Conservation (phyloP, 768 basidiomycete genomes). For the Lentinula sp. region DNA sequence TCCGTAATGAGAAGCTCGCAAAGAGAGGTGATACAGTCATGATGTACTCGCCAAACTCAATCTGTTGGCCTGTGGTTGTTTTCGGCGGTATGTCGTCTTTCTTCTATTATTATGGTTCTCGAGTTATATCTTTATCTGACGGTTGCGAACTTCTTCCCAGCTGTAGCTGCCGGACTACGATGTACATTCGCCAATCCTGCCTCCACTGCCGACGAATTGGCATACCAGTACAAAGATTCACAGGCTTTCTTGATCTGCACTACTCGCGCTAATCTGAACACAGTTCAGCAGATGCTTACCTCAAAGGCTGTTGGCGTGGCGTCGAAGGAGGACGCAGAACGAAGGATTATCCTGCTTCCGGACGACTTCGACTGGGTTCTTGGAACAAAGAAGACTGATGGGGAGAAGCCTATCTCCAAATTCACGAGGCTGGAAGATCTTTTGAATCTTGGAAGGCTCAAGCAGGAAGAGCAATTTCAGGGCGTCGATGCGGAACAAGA, state of each 20-base stretch:
- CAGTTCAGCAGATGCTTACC: conserved; percentile 53
- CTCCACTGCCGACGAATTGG: conserved; percentile 48
- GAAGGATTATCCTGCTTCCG: conserved; percentile 53
- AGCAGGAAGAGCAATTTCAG: conserved; percentile 49
- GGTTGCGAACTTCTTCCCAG: conserved; percentile 6
- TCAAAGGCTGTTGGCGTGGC: conserved; percentile 15
- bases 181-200: conserved; percentile 48
- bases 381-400: conserved; percentile 25
- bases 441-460: conserved; percentile 41
- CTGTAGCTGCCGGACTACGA: conserved; percentile 44
- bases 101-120: not conserved
- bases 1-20: conserved; percentile 24
- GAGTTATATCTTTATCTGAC: no score
- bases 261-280: conserved; percentile 51
- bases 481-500: conserved; percentile 42
- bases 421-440: conserved; percentile 41
- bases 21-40: conserved; percentile 38
- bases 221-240: conserved; percentile 60
- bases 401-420: conserved; percentile 19
- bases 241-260: conserved; percentile 57
- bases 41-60: conserved; percentile 47
- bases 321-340: conserved; percentile 36
- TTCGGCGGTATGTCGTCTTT: conserved; percentile 17
- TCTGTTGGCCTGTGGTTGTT: conserved; percentile 46
- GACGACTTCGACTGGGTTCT: conserved; percentile 39